Base-by-base conservation (phyloP, 2,329 filamentous ascomycete genomes). In the Laburnicola sp. region DNA sequence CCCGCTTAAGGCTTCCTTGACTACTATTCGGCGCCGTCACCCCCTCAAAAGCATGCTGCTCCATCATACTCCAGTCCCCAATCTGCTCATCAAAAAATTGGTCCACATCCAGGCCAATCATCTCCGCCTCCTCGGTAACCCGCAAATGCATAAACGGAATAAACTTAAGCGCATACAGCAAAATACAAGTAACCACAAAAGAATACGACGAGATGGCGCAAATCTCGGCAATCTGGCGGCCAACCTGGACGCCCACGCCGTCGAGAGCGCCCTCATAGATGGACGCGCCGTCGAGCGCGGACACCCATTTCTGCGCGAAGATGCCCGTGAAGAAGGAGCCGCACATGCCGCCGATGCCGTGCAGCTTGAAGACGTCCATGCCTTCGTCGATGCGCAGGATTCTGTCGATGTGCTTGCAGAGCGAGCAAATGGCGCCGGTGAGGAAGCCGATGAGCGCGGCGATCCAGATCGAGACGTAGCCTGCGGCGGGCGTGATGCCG, bases 331-430 rank as follows among this genome's bases (percentile, higher is more conserved):
- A 63, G 68, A 84, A 82, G 26, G 79, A 79, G 6, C 82, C 82
- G 34, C 79, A 71, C 71, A 83, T 82, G 22, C 82, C 82, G 35
- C 82, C 82, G 23, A 82, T 74, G 11, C 79, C 80, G 63, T 84
- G 81, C 9, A 83, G 76, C 62, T 82, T 83, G 74, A 84, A 84
- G 36, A 84, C 80, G 54, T 84, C 80, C 63, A 84, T 78, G 8
- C 80, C 79, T 54, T 84, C 82, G 57, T 84, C 82, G 51, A 83
- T 80, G 51, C 69, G 69, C 27, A 83, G 63, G 77, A 79, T 81
- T 25, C 78, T 73, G 60, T 83, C 81, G 52, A 83, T 59, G 53
- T 82, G 69, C 51, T 81, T 75, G 34, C 78, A 71, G 1, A 72
- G 63, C 6, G 78, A 74, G 65, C 81, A 83, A 23, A 80, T 71